Base-by-base conservation (phyloP, 768 basidiomycete species). In the Agrocybe praecox region DNA sequence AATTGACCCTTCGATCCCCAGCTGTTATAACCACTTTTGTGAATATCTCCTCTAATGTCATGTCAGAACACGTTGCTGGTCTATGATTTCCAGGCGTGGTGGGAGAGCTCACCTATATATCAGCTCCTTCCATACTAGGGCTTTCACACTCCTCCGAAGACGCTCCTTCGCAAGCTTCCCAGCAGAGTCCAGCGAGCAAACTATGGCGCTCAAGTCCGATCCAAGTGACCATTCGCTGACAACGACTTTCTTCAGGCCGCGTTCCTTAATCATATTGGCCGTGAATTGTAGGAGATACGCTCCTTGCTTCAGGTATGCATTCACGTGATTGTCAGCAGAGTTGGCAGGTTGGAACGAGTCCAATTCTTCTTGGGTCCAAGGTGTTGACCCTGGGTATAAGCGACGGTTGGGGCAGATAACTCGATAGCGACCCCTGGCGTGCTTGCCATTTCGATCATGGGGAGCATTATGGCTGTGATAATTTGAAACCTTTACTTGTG, bases 331-430 rank as follows among this genome's bases (percentile, higher is more conserved):
- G n/a, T 59, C 58, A 2, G 53, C 24, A 2, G 58, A 46, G 10
- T 50, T 52, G 0, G 34, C 12, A 11, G 61, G 40, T 1, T 64
- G 53, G 34, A 51, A 56, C 42, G 24, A 68, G 64, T 21, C 56
- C 22, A 3, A 15, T 19, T 74, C 74, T 2, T 66, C 64, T 11
- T 60, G 50, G 1, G 67, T 68, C 45, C 69, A 70, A 0, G 68
- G 67, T 1, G 71, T 71, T 19, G 72, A 68, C 1, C 69, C 70
- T 0, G 67, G 69, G 51, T 74, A 74, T 36, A 68, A 64, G 7
- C 74, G 68, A n/a, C 73, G 68, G 46, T 74, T 74, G n/a, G 74
- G 48, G 17, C 58, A 55, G 23, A 76, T 67, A 6, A 70, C 40
- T 12, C 74, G 69, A 18, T 70, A 49, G 11, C 55, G n/a, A n/a